Percentiles rank a stretch among this genome's conserved stretches.
Conservation (phyloP, 1,139 yeast species). For the Meyerozyma sp. region DNA sequence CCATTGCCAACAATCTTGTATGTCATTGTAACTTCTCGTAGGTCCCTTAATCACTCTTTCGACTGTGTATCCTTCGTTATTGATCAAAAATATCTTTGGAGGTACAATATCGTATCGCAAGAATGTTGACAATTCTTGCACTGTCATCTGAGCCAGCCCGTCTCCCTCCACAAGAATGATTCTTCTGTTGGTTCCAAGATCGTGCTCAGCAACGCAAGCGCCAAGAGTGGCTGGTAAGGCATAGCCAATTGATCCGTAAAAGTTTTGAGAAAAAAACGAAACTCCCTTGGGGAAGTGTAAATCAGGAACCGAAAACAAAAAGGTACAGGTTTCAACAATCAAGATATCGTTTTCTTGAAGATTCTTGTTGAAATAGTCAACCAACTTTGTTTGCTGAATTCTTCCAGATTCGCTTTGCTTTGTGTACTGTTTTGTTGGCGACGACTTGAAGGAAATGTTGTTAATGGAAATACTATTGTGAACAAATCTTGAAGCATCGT, state of each 20-base stretch:
- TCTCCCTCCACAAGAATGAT: slow-evolving; percentile 77
- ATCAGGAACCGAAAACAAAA: slow-evolving; percentile 67
- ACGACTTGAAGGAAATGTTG: slow-evolving; percentile 8
- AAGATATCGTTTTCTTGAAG: slow-evolving; percentile 60
- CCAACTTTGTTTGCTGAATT: slow-evolving; percentile 16
- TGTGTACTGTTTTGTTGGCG: slow-evolving; percentile 1
- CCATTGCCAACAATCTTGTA: slow-evolving; percentile 79
- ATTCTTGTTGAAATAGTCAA: slow-evolving; percentile 27
- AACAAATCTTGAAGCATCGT: slow-evolving; percentile 7
- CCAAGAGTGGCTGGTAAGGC: slow-evolving; percentile 85
- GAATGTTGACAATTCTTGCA: slow-evolving; percentile 71
- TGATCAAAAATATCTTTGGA: slow-evolving; percentile 64
- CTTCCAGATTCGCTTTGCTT: background rate
- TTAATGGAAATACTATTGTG: slow-evolving; percentile 4
- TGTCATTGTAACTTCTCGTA: slow-evolving; percentile 70
- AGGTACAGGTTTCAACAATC: slow-evolving; percentile 74
- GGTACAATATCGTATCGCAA: slow-evolving; percentile 41
- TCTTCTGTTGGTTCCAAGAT: slow-evolving; percentile 46
- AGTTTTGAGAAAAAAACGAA: slow-evolving; percentile 56
- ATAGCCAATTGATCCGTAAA: slow-evolving; percentile 81
- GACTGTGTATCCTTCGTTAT: slow-evolving; percentile 82
- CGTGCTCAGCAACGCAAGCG: slow-evolving; percentile 63
- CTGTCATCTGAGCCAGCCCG: slow-evolving; percentile 89
- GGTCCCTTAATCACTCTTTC: slow-evolving; percentile 83
- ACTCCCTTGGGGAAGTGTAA: slow-evolving; percentile 49